Percentiles rank a stretch among this genome's conserved stretches.
These are phyloP conservation scores for Chaetoceros tenuissimus DNA, from an alignment of 108 stramenopile genomes.

Conservation along the genomic window DNA sequence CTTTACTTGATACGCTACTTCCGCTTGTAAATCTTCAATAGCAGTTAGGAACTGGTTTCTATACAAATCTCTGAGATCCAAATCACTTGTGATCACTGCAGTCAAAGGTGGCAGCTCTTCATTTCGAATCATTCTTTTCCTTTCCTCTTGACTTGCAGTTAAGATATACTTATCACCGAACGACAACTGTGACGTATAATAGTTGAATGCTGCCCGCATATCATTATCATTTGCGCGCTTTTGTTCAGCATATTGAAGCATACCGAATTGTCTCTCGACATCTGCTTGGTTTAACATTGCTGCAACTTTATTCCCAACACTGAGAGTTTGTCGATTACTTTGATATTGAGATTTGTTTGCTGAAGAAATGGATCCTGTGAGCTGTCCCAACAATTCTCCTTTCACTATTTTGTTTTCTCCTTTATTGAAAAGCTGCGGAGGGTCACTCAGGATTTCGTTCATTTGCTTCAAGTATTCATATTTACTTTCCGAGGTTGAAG, in stretches of 20 bases:
- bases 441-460: too few relatives aligned
- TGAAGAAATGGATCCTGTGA: constrained; percentile 13
- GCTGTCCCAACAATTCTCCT: constrained; percentile 8
- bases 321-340: constrained; percentile 5
- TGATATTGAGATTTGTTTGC: constrained; percentile 23
- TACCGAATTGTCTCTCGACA: constrained; percentile 34
- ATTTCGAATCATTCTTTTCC: constrained; percentile 22
- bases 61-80: constrained; percentile 28
- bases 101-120: constrained; percentile 11
- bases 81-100: constrained; percentile 19
- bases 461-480: too few relatives aligned
- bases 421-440: too few relatives aligned
- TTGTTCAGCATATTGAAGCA: constrained; percentile 24
- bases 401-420: constrained; percentile 2
- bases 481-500: too few relatives aligned
- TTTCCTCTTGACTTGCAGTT: constrained; percentile 11
- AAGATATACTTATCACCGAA: constrained; percentile 17
- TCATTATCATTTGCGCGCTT: constrained; percentile 19
- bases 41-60: constrained; percentile 40
- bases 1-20: constrained; percentile 19
- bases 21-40: constrained; percentile 15
- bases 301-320: constrained; percentile 12
- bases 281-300: constrained; percentile 32
- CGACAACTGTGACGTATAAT: constrained; percentile 20
- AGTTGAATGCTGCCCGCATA: constrained; percentile 31